Base-by-base conservation (phyloP, 495 filamentous ascomycete species). In the Hypoxylon subgilvum region DNA sequence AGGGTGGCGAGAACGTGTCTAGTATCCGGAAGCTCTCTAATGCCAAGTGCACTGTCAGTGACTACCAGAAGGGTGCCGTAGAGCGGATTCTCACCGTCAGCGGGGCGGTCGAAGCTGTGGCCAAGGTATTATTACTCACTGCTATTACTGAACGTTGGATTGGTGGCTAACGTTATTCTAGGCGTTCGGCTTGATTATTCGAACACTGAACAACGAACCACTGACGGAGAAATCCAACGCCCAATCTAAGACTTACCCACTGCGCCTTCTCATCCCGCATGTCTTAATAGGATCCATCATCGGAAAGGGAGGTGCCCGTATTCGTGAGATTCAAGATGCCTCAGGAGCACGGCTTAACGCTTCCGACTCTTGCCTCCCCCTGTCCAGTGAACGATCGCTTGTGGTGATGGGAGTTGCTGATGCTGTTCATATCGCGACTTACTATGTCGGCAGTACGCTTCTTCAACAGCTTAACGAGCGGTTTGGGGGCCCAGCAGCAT, bases 241-340 rank as follows among this genome's bases (percentile, higher is more conserved):
- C 45, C 88, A 94, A 63, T 97, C 94, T 31, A 97, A 96, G 83
- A 96, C 93, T 7, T 98, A 98, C 62, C 93, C 94, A 56, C 85
- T 98, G 51, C 92, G 94, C 55, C 86, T 98, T 41, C 85, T 98
- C 48, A 89, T 98, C 59, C 94, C 94, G 16, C 94, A 97, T 69
- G 92, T 97, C 60, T 84, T 98, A 49, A 97, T 98, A 65, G 94
- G 94, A 31, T 96, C 95, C 12, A 97, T 98, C 76, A 98, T 98
- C 74, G 94, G 94, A 68, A 97, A 97, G 76, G 89, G 86, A 52
- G 94, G 94, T 56, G 86, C 90, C 48, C 86, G 94, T 46, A 98
- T 98, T 72, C 92, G 94, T 44, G 94, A 98, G 78, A 98, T 98
- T 60, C 94, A 98, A 74, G 94, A 97, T 68, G 92, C 91, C 3